A percentile compares a stretch with the other conserved stretches of the same genome.
Conservation (phyloP, 768 basidiomycete species). For the Clathrus columnatus region DNA sequence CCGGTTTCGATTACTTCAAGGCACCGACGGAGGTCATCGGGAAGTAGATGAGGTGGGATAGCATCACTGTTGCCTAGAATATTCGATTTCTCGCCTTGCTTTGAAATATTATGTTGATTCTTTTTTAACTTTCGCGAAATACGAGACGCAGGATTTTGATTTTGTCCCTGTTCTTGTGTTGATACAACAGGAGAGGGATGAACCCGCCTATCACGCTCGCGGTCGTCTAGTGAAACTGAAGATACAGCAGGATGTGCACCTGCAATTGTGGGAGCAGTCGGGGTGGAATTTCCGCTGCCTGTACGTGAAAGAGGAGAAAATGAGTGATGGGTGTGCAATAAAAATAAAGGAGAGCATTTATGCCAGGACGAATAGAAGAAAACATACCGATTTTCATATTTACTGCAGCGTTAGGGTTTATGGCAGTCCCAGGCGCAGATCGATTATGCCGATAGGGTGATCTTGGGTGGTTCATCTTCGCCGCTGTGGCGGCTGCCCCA, state of each 20-base stretch:
- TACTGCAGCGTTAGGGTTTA: conserved; percentile 7
- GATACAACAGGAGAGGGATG: conserved; percentile 25
- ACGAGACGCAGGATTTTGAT: conserved; percentile 24
- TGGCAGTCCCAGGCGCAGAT: conserved; percentile 24
- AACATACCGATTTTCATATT: conserved; percentile 25
- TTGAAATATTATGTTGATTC: conserved; percentile 39
- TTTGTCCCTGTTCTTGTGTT: conserved; percentile 25
- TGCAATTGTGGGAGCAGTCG: neutral
- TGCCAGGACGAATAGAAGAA: conserved; percentile 30
- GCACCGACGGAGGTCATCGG: conserved; percentile 79
- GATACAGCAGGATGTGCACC: conserved; percentile 45
- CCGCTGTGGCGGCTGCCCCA: conserved; percentile 12
- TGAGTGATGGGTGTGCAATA: conserved; percentile 71
- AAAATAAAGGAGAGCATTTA: conserved; percentile 70
- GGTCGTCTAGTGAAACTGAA: conserved; percentile 72
- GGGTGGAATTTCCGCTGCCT: no score
- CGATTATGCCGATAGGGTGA: conserved; percentile 62
- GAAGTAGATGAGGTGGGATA: conserved; percentile 70
- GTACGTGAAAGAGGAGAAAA: conserved; percentile 56
- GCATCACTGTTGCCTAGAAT: conserved; percentile 38
- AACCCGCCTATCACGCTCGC: conserved; percentile 54
- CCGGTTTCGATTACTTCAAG: conserved; percentile 81
- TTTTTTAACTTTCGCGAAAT: conserved; percentile 64
- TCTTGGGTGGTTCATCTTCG: conserved; percentile 62
- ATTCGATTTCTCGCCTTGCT: conserved; percentile 20